phyloP scores from a whole-genome alignment of 306 rosid genomes.

The Datisca glomerata region DNA sequence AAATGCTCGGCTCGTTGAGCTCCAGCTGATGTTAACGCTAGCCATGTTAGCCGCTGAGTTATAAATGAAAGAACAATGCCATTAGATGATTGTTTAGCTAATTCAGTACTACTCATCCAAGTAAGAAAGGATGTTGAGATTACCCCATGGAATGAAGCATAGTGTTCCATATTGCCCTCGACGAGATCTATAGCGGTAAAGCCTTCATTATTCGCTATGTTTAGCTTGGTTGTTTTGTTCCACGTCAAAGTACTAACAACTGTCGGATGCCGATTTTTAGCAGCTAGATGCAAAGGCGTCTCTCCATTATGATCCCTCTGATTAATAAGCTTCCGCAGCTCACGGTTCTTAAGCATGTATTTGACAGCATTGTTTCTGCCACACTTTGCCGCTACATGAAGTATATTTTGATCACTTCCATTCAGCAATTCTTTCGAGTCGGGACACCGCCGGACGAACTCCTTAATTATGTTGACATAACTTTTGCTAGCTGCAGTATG shows the following conservation, averaged over 20 bases:
- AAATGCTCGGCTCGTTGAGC: constrained; percentile 1
- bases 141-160: constrained; percentile 1
- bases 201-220: not conserved
- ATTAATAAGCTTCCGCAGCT: not conserved
- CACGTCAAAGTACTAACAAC: constrained; percentile 6
- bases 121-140: too few relatives aligned
- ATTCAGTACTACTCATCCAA: too few relatives aligned
- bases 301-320: constrained; percentile 13
- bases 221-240: not conserved
- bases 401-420: constrained; percentile 4
- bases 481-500: constrained; percentile 11
- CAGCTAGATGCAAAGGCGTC: constrained; percentile 16
- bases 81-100: too few relatives aligned
- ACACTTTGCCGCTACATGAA: constrained; percentile 15
- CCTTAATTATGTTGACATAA: not conserved
- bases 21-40: constrained; percentile 2
- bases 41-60: constrained; percentile 1
- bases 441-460: constrained; percentile 3
- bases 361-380: not conserved
- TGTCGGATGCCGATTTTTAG: not conserved
- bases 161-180: not conserved
- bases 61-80: constrained; percentile 5
- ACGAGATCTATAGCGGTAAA: constrained; percentile 11
- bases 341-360: not conserved
- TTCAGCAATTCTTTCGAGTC: not conserved